phyloP scores from a whole-genome alignment of 129 eudicot species.

The Lactuca sativa region DNA sequence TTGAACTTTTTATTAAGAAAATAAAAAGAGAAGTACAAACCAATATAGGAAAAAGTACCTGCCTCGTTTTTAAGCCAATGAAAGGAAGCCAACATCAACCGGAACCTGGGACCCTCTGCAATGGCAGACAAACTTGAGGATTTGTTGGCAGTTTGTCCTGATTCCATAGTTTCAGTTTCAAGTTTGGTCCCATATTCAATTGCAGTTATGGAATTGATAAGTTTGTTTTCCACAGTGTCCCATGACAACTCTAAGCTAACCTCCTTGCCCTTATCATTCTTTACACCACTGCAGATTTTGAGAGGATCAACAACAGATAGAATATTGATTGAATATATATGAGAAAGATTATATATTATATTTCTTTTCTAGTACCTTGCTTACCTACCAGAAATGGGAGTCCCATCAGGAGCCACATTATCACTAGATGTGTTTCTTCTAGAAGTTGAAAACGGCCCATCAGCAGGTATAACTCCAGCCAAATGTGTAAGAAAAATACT shows the following conservation, averaged over 20 bases:
- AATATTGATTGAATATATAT: neutral
- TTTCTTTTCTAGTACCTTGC: slow-evolving; percentile 52
- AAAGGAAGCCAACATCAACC: slow-evolving; percentile 71
- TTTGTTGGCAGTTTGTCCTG: slow-evolving; percentile 35
- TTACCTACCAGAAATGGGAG: slow-evolving; percentile 88
- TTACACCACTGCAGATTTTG: slow-evolving; percentile 48
- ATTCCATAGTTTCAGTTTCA: slow-evolving; percentile 32
- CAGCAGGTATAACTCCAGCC: slow-evolving; percentile 80
- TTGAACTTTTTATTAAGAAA: neutral
- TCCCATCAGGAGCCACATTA: slow-evolving; percentile 38
- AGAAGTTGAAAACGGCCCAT: slow-evolving; percentile 40
- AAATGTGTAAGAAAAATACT: slow-evolving; percentile 78
- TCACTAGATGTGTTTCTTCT: slow-evolving; percentile 40
- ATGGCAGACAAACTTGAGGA: slow-evolving; percentile 79
- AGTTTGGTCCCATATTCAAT: slow-evolving; percentile 40
- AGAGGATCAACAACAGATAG: neutral
- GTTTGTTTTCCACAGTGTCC: slow-evolving; percentile 71
- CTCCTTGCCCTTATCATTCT: slow-evolving; percentile 45
- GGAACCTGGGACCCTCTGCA: slow-evolving; percentile 75
- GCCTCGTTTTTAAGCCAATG: slow-evolving; percentile 88
- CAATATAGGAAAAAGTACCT: slow-evolving; percentile 23
- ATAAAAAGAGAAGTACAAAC: neutral
- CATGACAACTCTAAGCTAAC: slow-evolving; percentile 53
- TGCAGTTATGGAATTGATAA: slow-evolving; percentile 55
- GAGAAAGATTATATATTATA: slow-evolving; percentile 22